Conservation (phyloP, 2,329 filamentous ascomycete genomes). For the Aspergillus melleus region DNA sequence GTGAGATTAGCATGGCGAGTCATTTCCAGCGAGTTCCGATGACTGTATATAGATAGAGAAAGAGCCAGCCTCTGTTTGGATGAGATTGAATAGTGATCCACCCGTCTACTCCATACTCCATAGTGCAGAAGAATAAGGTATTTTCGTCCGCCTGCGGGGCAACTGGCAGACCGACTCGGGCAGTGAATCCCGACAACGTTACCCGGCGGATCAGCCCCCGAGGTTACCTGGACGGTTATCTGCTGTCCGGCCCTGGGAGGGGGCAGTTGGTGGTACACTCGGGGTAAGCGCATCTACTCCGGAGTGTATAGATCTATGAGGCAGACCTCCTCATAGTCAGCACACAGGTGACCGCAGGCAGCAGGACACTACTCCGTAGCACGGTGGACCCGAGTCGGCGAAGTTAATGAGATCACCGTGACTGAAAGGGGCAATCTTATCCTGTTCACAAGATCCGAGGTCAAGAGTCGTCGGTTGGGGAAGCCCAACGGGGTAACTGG, state of each 20-base stretch:
- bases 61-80: background rate
- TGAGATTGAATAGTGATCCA: background rate
- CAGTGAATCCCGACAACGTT: slow-evolving; percentile 22
- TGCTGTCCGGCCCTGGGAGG: too few species aligned
- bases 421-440: background rate
- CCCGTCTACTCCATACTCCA: background rate
- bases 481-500: background rate
- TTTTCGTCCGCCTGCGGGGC: background rate
- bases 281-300: too few species aligned
- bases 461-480: too few species aligned
- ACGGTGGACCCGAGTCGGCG: background rate
- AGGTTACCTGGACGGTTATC: slow-evolving; percentile 19
- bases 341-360: background rate
- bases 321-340: too few species aligned
- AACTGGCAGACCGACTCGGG: slow-evolving; percentile 10
- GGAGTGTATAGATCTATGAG: too few species aligned
- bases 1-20: slow-evolving; percentile 1
- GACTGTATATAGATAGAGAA: slow-evolving; percentile 3
- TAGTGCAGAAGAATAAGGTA: background rate
- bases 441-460: background rate
- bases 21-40: background rate
- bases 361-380: too few species aligned
- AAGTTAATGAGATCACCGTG: too few species aligned
- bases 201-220: slow-evolving; percentile 24
- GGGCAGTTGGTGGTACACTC: background rate